Evolutionary conservation across 148 eudicot species (phyloP).

Genomic region (Oxyria digyna): DNA sequence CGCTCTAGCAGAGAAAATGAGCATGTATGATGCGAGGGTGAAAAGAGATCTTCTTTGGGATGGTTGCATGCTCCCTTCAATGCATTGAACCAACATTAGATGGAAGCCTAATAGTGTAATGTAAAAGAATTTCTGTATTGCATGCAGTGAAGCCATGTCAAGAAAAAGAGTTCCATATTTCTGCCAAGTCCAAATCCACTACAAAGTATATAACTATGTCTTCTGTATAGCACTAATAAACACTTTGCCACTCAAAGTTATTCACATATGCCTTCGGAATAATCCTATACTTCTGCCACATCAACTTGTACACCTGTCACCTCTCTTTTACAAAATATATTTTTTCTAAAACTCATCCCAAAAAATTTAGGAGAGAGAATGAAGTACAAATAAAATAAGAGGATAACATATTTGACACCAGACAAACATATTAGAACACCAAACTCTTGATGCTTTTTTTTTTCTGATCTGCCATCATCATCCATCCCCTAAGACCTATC

Average conservation of each 20-base stretch:
- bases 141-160: background rate
- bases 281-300: background rate
- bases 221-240: background rate
- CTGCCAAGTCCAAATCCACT: background rate
- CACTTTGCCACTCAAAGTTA: background rate
- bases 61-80: constrained; percentile 61
- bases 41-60: constrained; percentile 73
- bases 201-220: background rate
- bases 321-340: no score
- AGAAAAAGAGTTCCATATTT: constrained; percentile 1
- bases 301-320: no score
- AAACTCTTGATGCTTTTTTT: no score
- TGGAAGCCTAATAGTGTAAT: background rate
- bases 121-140: background rate
- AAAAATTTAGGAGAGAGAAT: no score
- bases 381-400: no score
- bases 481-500: no score
- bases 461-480: no score
- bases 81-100: constrained; percentile 15
- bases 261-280: background rate
- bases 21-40: constrained; percentile 74
- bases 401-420: no score
- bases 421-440: no score
- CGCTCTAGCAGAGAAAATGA: constrained; percentile 64
- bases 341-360: no score